Evolutionary conservation across 2,329 filamentous ascomycete genomes (phyloP).

Genomic region (Botrytis medusae): DNA sequence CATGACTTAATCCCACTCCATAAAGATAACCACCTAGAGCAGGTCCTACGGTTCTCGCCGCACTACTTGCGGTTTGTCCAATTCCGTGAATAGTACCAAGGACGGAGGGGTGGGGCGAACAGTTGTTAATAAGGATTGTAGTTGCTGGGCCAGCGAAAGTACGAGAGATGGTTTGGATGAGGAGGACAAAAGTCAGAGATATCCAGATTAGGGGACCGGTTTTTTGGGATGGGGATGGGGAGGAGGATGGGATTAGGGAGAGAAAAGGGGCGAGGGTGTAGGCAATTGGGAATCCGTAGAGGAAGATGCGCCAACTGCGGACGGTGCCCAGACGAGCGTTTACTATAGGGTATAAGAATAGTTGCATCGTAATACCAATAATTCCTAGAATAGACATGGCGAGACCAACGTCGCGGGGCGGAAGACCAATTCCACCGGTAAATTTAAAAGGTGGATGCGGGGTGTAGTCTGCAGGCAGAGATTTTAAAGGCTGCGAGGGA

Average conservation of each 20-base stretch:
- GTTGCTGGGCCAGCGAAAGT: slow-evolving; percentile 50
- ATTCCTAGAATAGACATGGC: slow-evolving; percentile 75
- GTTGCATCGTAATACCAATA: slow-evolving; percentile 72
- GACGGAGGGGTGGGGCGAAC: slow-evolving; percentile 57
- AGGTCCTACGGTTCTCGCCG: slow-evolving; percentile 60
- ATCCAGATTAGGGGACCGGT: slow-evolving; percentile 36
- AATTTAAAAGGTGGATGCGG: slow-evolving; percentile 42
- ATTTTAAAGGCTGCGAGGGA: slow-evolving; percentile 26
- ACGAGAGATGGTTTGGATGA: slow-evolving; percentile 69
- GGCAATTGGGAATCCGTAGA: slow-evolving; percentile 68
- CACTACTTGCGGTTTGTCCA: slow-evolving; percentile 58
- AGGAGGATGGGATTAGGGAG: slow-evolving; percentile 57
- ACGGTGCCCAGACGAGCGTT: slow-evolving; percentile 68
- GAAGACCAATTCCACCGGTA: slow-evolving; percentile 74
- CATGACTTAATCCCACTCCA: slow-evolving; percentile 56
- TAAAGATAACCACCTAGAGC: slow-evolving; percentile 61
- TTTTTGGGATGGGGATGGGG: slow-evolving; percentile 35
- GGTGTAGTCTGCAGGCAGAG: slow-evolving; percentile 50
- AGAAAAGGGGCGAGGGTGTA: slow-evolving; percentile 72
- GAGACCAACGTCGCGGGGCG: slow-evolving; percentile 68
- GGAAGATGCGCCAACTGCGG: slow-evolving; percentile 64
- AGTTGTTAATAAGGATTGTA: slow-evolving; percentile 49
- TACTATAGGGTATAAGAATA: slow-evolving; percentile 68
- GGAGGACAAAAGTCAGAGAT: slow-evolving; percentile 43
- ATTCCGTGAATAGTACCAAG: slow-evolving; percentile 58